Percentiles rank a stretch among this genome's conserved stretches.
phyloP scores from a whole-genome alignment of 768 basidiomycete genomes.

The Kwoniella dendrophila region DNA sequence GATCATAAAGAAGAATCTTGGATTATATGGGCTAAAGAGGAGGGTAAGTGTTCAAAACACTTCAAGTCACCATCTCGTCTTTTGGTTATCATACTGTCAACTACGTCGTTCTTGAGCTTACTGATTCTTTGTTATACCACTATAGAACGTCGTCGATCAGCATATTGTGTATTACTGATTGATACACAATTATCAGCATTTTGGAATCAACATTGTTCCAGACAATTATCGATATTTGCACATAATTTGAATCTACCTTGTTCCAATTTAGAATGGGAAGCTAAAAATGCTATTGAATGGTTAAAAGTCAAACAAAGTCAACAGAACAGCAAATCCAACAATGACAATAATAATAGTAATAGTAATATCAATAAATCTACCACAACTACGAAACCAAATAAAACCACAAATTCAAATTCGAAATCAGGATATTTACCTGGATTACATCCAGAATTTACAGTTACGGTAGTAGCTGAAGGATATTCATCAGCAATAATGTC shows the following conservation, averaged over 20 bases:
- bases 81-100: constrained; percentile 1
- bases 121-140: neutral
- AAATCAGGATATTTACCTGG: constrained; percentile 35
- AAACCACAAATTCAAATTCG: too few species aligned
- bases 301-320: too few species aligned
- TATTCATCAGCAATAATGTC: constrained; percentile 31
- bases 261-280: constrained; percentile 41
- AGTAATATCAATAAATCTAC: too few species aligned
- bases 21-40: constrained; percentile 43
- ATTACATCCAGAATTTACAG: constrained; percentile 43
- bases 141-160: constrained; percentile 46
- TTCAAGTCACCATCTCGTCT: neutral
- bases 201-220: constrained; percentile 44
- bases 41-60: constrained; percentile 27
- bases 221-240: constrained; percentile 46
- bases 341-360: too few species aligned
- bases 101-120: neutral
- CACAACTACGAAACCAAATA: constrained; percentile 6
- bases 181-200: constrained; percentile 47
- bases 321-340: too few species aligned
- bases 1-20: constrained; percentile 36
- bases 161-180: constrained; percentile 41
- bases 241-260: constrained; percentile 43
- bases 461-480: constrained; percentile 33
- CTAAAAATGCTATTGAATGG: constrained; percentile 35